These are phyloP conservation scores for Fraxinus paxiana DNA, from an alignment of 305 asterid species.

Conservation along the genomic window DNA sequence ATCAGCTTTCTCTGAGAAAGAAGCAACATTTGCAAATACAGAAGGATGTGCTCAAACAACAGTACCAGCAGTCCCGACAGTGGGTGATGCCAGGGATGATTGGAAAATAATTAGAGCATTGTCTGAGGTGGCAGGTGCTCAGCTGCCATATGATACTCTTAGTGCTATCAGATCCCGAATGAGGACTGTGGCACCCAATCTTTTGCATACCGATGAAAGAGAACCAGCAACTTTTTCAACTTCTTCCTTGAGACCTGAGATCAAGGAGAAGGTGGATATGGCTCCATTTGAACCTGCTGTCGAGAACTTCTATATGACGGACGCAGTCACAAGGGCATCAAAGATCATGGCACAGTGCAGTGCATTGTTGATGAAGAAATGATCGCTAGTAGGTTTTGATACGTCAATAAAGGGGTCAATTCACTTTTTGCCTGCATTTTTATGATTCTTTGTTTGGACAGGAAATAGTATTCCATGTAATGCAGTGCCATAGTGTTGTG, in stretches of 20 bases:
- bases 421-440: slow-evolving; percentile 25
- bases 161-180: slow-evolving; percentile 63
- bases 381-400: slow-evolving; percentile 24
- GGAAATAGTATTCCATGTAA: neutral
- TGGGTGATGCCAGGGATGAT: slow-evolving; percentile 91
- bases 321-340: slow-evolving; percentile 82
- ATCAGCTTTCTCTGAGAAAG: slow-evolving; percentile 87
- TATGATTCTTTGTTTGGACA: slow-evolving; percentile 26
- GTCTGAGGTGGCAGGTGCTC: slow-evolving; percentile 69
- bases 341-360: slow-evolving; percentile 98
- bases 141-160: slow-evolving; percentile 59
- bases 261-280: slow-evolving; percentile 40
- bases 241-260: slow-evolving; percentile 64
- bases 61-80: slow-evolving; percentile 91
- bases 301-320: slow-evolving; percentile 88
- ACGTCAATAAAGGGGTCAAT: slow-evolving; percentile 42
- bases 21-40: slow-evolving; percentile 82
- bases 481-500: too few relatives aligned
- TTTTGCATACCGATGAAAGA: slow-evolving; percentile 70
- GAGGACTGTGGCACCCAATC: slow-evolving; percentile 78
- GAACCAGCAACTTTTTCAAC: slow-evolving; percentile 66
- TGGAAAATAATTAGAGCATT: slow-evolving; percentile 85
- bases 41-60: slow-evolving; percentile 89
- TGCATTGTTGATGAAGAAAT: slow-evolving; percentile 55
- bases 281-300: slow-evolving; percentile 58